A percentile compares a stretch with the other conserved stretches of the same genome.
Conservation (phyloP, 345 rosid species). For the Eucalyptus regnans region DNA sequence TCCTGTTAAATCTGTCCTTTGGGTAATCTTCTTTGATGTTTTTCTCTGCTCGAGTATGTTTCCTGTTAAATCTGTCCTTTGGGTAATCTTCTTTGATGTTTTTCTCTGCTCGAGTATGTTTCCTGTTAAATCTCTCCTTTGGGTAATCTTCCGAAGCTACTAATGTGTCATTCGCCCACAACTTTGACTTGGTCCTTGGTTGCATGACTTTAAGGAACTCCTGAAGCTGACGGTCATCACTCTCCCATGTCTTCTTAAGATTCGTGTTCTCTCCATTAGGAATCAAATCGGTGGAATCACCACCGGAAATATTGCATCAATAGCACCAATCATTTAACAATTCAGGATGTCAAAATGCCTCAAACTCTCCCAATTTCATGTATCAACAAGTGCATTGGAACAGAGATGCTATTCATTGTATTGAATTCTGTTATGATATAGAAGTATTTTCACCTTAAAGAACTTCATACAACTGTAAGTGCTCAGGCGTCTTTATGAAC, state of each 20-base stretch:
- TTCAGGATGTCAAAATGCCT: background rate
- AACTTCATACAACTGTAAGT: background rate
- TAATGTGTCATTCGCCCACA: slow-evolving; percentile 75
- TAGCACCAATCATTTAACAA: background rate
- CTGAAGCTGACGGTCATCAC: slow-evolving; percentile 32
- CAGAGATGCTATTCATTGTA: background rate
- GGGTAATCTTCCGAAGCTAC: slow-evolving; percentile 16
- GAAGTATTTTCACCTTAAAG: background rate
- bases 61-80: slow-evolving; percentile 1
- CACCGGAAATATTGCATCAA: background rate
- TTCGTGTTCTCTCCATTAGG: slow-evolving; percentile 16
- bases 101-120: slow-evolving; percentile 10
- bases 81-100: slow-evolving; percentile 6
- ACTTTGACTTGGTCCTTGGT: slow-evolving; percentile 53
- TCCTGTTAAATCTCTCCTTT: slow-evolving; percentile 1
- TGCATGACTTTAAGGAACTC: slow-evolving; percentile 88
- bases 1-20: slow-evolving; percentile 1
- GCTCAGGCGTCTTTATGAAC: background rate
- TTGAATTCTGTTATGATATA: background rate
- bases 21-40: slow-evolving; percentile 6
- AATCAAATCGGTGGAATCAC: background rate
- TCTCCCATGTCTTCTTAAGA: slow-evolving; percentile 12
- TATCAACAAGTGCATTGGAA: background rate
- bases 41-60: slow-evolving; percentile 10
- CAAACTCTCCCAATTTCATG: background rate